A percentile compares a stretch with the other conserved stretches of the same genome.
phyloP scores from a whole-genome alignment of 257 asterid genomes.

The Solanum pimpinellifolium region DNA sequence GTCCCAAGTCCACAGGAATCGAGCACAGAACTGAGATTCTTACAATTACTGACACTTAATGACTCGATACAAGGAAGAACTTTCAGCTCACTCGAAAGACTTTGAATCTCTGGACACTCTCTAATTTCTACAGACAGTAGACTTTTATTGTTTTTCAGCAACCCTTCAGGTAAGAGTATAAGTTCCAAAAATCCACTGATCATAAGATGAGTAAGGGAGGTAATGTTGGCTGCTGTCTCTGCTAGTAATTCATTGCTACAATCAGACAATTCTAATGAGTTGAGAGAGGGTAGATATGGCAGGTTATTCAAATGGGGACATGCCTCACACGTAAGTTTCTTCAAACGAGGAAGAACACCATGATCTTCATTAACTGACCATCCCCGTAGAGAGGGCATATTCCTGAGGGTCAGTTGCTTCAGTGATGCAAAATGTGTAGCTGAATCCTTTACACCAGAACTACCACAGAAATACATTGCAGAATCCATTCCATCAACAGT shows the following conservation, averaged over 20 bases:
- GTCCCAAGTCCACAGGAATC: not conserved
- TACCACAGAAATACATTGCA: not conserved
- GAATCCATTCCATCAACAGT: constrained; percentile 3
- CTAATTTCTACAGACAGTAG: not conserved
- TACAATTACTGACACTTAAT: constrained; percentile 1
- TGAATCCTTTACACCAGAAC: not conserved
- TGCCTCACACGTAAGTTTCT: not conserved
- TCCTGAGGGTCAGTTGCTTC: not conserved
- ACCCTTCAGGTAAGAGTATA: not conserved
- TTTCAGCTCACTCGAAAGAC: not conserved
- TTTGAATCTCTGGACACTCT: not conserved
- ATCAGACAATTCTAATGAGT: not conserved
- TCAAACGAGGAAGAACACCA: not conserved
- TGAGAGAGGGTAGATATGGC: not conserved
- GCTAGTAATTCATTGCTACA: not conserved
- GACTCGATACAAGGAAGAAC: not conserved
- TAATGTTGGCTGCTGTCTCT: not conserved
- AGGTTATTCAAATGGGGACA: not conserved
- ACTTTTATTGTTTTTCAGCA: not conserved
- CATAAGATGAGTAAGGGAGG: constrained; percentile 3
- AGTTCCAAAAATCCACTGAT: not conserved
- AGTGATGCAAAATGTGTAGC: not conserved
- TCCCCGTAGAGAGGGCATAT: not conserved
- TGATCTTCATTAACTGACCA: not conserved
- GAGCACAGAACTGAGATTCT: not conserved